These are phyloP conservation scores for Phyllachora maydis DNA, from an alignment of 2,329 filamentous ascomycete genomes.

Conservation along the genomic window DNA sequence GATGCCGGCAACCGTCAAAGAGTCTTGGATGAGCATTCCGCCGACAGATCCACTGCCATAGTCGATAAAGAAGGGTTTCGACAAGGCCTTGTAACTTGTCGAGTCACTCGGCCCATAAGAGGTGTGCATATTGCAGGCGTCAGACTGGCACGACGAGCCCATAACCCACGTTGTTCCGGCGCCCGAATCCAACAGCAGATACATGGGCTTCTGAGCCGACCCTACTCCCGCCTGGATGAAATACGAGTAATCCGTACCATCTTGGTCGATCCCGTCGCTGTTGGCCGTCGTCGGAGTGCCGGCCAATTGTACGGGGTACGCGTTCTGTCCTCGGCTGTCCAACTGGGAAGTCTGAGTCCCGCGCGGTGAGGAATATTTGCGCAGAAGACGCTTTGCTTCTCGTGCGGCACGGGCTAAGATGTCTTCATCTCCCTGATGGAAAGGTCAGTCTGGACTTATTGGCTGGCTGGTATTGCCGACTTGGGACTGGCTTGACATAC, in stretches of 20 bases:
- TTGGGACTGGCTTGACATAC: too few relatives aligned
- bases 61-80: conserved; percentile 37
- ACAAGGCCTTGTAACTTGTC: conserved; percentile 31
- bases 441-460: too few relatives aligned
- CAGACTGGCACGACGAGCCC: conserved; percentile 42
- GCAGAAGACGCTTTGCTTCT: conserved; percentile 15
- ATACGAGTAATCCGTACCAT: conserved; percentile 46
- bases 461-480: too few relatives aligned
- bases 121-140: conserved; percentile 48
- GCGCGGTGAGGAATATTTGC: conserved; percentile 17
- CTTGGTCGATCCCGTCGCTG: conserved; percentile 36
- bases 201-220: conserved; percentile 28
- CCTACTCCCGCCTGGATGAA: conserved; percentile 37
- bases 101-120: conserved; percentile 49
- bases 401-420: too few relatives aligned
- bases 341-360: conserved; percentile 7
- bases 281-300: conserved; percentile 20
- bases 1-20: conserved; percentile 43
- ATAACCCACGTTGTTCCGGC: conserved; percentile 71
- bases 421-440: too few relatives aligned
- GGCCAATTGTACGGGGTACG: conserved; percentile 25
- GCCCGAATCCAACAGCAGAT: conserved; percentile 46
- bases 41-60: conserved; percentile 63
- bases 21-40: conserved; percentile 47
- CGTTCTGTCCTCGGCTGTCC: conserved; percentile 19